Evolutionary conservation across 2,329 filamentous ascomycete species (phyloP).

Genomic region (Colletotrichum limetticola): DNA sequence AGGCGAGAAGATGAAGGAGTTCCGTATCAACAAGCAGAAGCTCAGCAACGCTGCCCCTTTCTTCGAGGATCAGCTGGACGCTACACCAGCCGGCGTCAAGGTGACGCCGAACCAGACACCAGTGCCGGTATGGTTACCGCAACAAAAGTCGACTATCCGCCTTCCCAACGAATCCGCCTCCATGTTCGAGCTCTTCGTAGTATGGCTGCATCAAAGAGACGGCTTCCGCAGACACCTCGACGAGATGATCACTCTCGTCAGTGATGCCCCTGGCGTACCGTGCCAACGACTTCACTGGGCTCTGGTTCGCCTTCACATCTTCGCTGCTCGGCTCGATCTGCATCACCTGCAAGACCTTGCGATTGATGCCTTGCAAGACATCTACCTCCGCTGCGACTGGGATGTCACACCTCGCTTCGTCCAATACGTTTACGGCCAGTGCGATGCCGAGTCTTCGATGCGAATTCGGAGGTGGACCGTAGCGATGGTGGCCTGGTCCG

Average conservation of each 20-base stretch:
- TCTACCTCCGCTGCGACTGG: conserved; percentile 69
- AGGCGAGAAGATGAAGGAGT: conserved; percentile 48
- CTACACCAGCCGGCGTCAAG: conserved; percentile 40
- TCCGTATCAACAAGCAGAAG: conserved; percentile 55
- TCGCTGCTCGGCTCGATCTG: conserved; percentile 63
- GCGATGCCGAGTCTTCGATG: conserved; percentile 59
- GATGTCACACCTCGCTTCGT: conserved; percentile 64
- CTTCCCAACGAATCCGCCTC: conserved; percentile 58
- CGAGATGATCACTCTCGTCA: conserved; percentile 45
- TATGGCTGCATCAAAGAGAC: conserved; percentile 58
- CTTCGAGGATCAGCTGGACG: conserved; percentile 58
- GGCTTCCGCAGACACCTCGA: conserved; percentile 57
- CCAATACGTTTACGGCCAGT: conserved; percentile 63
- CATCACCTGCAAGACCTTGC: conserved; percentile 64
- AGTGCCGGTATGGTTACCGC: conserved; percentile 49
- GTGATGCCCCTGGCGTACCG: conserved; percentile 35
- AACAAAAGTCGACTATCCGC: conserved; percentile 41
- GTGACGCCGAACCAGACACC: conserved; percentile 37
- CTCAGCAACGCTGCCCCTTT: conserved; percentile 59
- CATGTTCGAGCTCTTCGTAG: conserved; percentile 64
- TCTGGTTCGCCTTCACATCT: conserved; percentile 66
- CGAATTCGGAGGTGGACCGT: conserved; percentile 69
- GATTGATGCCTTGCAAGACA: conserved; percentile 69
- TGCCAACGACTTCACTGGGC: conserved; percentile 59
- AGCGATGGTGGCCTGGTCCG: conserved; percentile 69